Conservation (phyloP, 2,329 filamentous ascomycete species). For the Cryphonectria parasitica region DNA sequence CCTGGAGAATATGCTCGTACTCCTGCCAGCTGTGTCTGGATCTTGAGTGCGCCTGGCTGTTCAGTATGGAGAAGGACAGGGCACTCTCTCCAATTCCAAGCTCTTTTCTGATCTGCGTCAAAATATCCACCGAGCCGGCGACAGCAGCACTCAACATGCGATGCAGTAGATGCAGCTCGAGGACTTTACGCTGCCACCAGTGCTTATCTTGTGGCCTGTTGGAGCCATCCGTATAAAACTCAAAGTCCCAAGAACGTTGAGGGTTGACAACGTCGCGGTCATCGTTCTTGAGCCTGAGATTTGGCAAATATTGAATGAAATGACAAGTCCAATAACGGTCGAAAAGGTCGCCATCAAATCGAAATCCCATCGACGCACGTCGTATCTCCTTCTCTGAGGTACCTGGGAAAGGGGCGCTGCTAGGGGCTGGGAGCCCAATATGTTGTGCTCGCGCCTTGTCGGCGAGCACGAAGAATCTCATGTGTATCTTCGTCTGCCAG, state of each 20-base stretch:
- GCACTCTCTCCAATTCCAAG: conserved; percentile 7
- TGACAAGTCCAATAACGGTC: conserved; percentile 41
- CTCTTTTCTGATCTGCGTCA: background rate
- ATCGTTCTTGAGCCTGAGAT: background rate
- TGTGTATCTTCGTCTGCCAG: conserved; percentile 39
- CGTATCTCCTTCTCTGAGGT: conserved; percentile 23
- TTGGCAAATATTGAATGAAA: conserved; percentile 31
- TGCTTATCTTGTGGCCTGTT: conserved; percentile 23
- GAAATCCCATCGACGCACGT: conserved; percentile 34
- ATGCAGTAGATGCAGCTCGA: conserved; percentile 36
- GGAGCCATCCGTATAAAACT: rapidly evolving
- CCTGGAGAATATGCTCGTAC: conserved; percentile 12
- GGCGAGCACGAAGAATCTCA: conserved; percentile 34
- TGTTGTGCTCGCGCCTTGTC: background rate
- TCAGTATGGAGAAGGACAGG: background rate
- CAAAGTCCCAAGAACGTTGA: background rate
- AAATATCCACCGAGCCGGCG: background rate
- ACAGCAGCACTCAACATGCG: conserved; percentile 25
- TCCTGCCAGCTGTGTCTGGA: conserved; percentile 14
- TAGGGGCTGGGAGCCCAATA: background rate
- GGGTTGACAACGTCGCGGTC: background rate
- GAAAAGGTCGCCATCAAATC: conserved; percentile 39
- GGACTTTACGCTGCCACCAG: conserved; percentile 37
- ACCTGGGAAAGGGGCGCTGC: conserved; percentile 1
- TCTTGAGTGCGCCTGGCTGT: background rate